Conservation (phyloP, 805 yeast species). For the Ogataea ganodermae region DNA sequence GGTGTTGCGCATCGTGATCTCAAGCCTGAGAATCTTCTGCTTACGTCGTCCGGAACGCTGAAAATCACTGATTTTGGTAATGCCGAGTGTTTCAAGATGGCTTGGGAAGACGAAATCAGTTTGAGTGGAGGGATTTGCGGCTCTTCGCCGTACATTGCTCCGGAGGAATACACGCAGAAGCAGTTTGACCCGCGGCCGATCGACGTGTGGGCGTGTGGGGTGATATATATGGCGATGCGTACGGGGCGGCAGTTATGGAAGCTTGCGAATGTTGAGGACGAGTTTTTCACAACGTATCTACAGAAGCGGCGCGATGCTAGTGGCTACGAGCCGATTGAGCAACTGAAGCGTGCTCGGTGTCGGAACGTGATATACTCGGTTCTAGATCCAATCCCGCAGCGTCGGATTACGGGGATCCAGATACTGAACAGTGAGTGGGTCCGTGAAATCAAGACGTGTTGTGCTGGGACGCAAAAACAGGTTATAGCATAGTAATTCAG, state of each 20-base stretch:
- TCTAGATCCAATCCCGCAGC: slow-evolving; percentile 84
- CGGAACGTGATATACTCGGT: slow-evolving; percentile 92
- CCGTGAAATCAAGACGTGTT: slow-evolving; percentile 79
- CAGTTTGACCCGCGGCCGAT: slow-evolving; percentile 81
- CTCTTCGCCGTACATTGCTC: slow-evolving; percentile 87
- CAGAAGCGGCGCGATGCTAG: slow-evolving; percentile 75
- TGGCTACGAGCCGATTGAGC: slow-evolving; percentile 92
- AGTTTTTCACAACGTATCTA: slow-evolving; percentile 73
- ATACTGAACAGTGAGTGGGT: slow-evolving; percentile 95
- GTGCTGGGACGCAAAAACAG: slow-evolving; percentile 46
- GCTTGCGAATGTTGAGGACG: slow-evolving; percentile 77
- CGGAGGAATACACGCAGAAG: slow-evolving; percentile 69
- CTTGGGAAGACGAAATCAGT: slow-evolving; percentile 77
- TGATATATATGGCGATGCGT: slow-evolving; percentile 90
- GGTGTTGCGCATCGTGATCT: slow-evolving; percentile 90
- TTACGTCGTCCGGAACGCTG: slow-evolving; percentile 69
- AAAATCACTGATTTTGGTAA: slow-evolving; percentile 91
- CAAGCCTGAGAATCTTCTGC: slow-evolving; percentile 81
- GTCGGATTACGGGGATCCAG: slow-evolving; percentile 88
- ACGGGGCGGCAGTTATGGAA: slow-evolving; percentile 95
- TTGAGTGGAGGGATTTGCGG: slow-evolving; percentile 79
- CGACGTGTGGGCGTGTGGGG: slow-evolving; percentile 93
- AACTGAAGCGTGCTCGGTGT: slow-evolving; percentile 81
- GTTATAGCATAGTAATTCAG: neutral
- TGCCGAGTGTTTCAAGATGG: slow-evolving; percentile 80